phyloP scores from a whole-genome alignment of 2,329 filamentous ascomycete genomes.

The Ophiostoma angusticollis region DNA sequence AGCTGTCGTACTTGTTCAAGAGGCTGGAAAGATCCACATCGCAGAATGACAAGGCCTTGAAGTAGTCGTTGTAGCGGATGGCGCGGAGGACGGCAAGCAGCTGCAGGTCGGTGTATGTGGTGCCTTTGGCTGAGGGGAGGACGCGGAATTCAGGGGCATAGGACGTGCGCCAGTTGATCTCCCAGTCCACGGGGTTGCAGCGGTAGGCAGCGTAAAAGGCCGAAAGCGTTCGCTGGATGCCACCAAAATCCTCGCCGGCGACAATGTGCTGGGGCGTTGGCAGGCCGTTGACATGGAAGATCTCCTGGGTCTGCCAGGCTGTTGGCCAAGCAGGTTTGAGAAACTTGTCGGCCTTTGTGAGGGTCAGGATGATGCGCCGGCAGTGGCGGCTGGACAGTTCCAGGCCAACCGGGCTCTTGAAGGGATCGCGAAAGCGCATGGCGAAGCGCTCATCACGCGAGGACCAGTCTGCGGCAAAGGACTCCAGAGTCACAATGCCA shows the following conservation, averaged over 20 bases:
- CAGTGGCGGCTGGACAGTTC: constrained; percentile 43
- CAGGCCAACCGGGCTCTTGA: constrained; percentile 17
- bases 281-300: constrained; percentile 40
- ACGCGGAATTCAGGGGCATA: constrained; percentile 41
- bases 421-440: constrained; percentile 36
- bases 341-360: constrained; percentile 41
- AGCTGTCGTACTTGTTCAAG: constrained; percentile 29
- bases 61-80: constrained; percentile 46
- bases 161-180: constrained; percentile 33
- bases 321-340: constrained; percentile 47
- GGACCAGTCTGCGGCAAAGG: constrained; percentile 36
- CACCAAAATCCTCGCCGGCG: constrained; percentile 39
- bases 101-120: constrained; percentile 35
- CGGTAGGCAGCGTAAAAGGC: constrained; percentile 42
- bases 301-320: constrained; percentile 34
- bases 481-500: constrained; percentile 39
- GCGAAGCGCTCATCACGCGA: constrained; percentile 43
- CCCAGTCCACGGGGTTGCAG: constrained; percentile 39
- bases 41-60: constrained; percentile 43
- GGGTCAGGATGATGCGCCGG: constrained; percentile 38
- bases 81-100: constrained; percentile 44
- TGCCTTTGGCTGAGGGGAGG: constrained; percentile 27
- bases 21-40: constrained; percentile 36
- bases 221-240: constrained; percentile 39
- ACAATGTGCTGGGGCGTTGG: constrained; percentile 40